Conservation (phyloP, 1,284 basidiomycete genomes). For the Ustanciosporium gigantosporum region DNA sequence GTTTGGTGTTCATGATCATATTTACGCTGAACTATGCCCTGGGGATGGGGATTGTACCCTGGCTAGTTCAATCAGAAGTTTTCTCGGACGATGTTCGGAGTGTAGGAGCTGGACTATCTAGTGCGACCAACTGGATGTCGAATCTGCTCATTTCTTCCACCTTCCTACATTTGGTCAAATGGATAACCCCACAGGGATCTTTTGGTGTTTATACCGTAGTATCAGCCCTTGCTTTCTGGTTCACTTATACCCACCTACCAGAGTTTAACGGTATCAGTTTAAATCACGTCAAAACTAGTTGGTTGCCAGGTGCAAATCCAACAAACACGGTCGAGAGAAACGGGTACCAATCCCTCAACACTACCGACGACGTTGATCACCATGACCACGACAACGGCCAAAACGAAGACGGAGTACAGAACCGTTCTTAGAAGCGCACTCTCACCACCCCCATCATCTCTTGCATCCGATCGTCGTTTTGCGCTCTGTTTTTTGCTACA, state of each 20-base stretch:
- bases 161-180: constrained; percentile 33
- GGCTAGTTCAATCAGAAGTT: constrained; percentile 51
- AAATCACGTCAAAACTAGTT: constrained; percentile 16
- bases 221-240: constrained; percentile 32
- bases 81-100: constrained; percentile 38
- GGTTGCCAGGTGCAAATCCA: background rate
- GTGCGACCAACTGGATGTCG: constrained; percentile 43
- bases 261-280: constrained; percentile 37
- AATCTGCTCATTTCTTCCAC: constrained; percentile 39
- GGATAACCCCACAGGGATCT: constrained; percentile 31
- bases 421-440: too few species aligned
- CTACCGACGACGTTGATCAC: too few species aligned
- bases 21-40: constrained; percentile 48
- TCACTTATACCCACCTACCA: constrained; percentile 42
- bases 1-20: constrained; percentile 33
- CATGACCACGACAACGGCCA: too few species aligned
- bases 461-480: too few species aligned
- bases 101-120: constrained; percentile 38
- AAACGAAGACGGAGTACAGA: too few species aligned
- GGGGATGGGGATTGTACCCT: constrained; percentile 49
- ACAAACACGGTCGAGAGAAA: background rate
- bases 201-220: constrained; percentile 41
- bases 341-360: too few species aligned
- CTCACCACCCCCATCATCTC: too few species aligned
- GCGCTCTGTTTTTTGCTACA: too few species aligned